Conservation (phyloP, 306 rosid species). For the Medicago arabica region DNA sequence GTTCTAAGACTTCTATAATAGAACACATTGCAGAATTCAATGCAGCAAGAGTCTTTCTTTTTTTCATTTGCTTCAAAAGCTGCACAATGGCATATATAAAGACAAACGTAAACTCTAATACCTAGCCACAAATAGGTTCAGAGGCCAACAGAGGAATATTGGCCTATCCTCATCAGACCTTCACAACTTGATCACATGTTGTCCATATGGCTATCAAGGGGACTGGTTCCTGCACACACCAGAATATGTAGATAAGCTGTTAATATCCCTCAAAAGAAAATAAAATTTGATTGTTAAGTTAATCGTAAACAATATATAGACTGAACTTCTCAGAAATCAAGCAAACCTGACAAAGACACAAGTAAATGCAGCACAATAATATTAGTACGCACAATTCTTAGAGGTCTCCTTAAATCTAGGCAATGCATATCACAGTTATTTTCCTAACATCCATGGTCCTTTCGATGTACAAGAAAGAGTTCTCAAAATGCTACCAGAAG, state of each 20-base stretch:
- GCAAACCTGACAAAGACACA: slow-evolving; percentile 17
- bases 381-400: slow-evolving; percentile 16
- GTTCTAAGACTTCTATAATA: not conserved
- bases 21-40: slow-evolving; percentile 34
- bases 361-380: slow-evolving; percentile 2
- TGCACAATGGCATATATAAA: slow-evolving; percentile 4
- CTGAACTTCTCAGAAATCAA: slow-evolving; percentile 24
- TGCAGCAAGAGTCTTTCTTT: slow-evolving; percentile 25
- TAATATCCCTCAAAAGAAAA: slow-evolving; percentile 33
- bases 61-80: slow-evolving; percentile 31
- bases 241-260: slow-evolving; percentile 28
- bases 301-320: slow-evolving; percentile 23
- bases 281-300: slow-evolving; percentile 23
- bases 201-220: slow-evolving; percentile 48
- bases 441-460: slow-evolving; percentile 17
- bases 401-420: slow-evolving; percentile 22
- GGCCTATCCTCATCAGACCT: slow-evolving; percentile 37
- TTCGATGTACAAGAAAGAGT: slow-evolving; percentile 13
- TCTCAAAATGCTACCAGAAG: slow-evolving; percentile 19
- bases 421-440: slow-evolving; percentile 31
- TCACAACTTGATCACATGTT: slow-evolving; percentile 42
- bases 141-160: slow-evolving; percentile 22
- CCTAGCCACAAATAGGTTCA: slow-evolving; percentile 22
- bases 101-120: slow-evolving; percentile 17
- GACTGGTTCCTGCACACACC: slow-evolving; percentile 63